Evolutionary conservation across 1,139 yeast genomes (phyloP).

Genomic region (Debaryomyces subglobosus): DNA sequence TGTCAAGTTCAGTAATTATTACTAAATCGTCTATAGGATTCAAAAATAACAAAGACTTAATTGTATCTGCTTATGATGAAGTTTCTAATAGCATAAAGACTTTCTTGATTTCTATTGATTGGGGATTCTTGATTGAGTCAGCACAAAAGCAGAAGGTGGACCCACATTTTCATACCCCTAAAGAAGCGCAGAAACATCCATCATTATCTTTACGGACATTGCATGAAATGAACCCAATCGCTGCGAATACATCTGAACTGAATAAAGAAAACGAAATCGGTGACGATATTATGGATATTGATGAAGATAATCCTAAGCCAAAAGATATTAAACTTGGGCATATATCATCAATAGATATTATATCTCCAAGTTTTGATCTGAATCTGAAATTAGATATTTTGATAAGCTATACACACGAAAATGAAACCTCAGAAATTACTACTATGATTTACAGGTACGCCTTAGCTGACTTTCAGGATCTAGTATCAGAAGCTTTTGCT

Average conservation of each 20-base stretch:
- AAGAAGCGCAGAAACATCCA: conserved; percentile 34
- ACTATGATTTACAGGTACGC: conserved; percentile 44
- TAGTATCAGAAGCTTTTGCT: conserved; percentile 33
- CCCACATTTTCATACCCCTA: conserved; percentile 57
- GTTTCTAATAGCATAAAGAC: conserved; percentile 45
- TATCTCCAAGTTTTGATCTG: conserved; percentile 46
- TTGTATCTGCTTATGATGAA: conserved; percentile 52
- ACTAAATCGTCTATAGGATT: conserved; percentile 65
- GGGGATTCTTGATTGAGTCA: conserved; percentile 60
- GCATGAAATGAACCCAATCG: conserved; percentile 34
- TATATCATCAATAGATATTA: conserved; percentile 36
- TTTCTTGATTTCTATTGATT: conserved; percentile 53
- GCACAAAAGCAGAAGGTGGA: conserved; percentile 51
- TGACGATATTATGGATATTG: conserved; percentile 27
- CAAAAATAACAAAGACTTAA: conserved; percentile 49
- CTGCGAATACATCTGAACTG: conserved; percentile 13
- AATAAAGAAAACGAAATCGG: conserved; percentile 13
- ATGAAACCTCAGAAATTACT: conserved; percentile 17
- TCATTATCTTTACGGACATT: conserved; percentile 25
- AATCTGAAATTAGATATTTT: conserved; percentile 41
- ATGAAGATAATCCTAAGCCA: conserved; percentile 17
- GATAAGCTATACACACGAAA: conserved; percentile 33
- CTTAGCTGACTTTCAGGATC: conserved; percentile 28
- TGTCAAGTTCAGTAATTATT: conserved; percentile 26
- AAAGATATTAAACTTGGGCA: conserved; percentile 19